Conservation (phyloP, 306 rosid species). For the Ochetophila trinervis region DNA sequence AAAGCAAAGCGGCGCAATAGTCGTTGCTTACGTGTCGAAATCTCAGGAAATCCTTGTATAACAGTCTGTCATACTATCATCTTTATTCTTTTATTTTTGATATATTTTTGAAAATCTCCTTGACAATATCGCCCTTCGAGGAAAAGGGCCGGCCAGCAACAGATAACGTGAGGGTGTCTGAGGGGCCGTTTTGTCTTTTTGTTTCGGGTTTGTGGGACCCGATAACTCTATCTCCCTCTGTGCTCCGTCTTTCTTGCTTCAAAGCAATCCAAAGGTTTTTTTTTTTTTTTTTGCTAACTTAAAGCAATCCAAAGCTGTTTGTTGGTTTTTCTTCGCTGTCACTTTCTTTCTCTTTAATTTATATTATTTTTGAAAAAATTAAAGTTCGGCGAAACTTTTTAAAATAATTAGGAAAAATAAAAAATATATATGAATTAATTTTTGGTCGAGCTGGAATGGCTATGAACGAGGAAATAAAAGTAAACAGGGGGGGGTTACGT, state of each 20-base stretch:
- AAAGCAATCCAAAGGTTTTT: slow-evolving; percentile 21
- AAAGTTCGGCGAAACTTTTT: background rate
- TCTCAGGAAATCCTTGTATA: background rate
- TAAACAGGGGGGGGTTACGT: slow-evolving; percentile 7
- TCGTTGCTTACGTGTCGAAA: background rate
- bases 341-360: slow-evolving; percentile 5
- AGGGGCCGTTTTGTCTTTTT: slow-evolving; percentile 19
- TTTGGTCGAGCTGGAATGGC: no score
- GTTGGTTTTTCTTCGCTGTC: slow-evolving; percentile 27
- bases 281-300: slow-evolving; percentile 19
- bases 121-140: slow-evolving; percentile 14
- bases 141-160: slow-evolving; percentile 7
- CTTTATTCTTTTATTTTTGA: background rate
- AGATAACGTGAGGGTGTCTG: background rate
- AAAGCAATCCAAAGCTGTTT: slow-evolving; percentile 19
- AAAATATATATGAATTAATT: background rate
- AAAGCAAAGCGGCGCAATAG: no score
- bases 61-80: slow-evolving; percentile 17
- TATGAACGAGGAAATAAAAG: background rate
- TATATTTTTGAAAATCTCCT: background rate
- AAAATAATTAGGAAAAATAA: background rate
- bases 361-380: background rate
- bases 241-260: background rate
- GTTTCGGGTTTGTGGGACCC: slow-evolving; percentile 2
- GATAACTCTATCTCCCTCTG: background rate